Percentiles rank a stretch among this genome's conserved stretches.
Conservation (phyloP, 805 yeast genomes). For the Scheffersomyces spartinae region DNA sequence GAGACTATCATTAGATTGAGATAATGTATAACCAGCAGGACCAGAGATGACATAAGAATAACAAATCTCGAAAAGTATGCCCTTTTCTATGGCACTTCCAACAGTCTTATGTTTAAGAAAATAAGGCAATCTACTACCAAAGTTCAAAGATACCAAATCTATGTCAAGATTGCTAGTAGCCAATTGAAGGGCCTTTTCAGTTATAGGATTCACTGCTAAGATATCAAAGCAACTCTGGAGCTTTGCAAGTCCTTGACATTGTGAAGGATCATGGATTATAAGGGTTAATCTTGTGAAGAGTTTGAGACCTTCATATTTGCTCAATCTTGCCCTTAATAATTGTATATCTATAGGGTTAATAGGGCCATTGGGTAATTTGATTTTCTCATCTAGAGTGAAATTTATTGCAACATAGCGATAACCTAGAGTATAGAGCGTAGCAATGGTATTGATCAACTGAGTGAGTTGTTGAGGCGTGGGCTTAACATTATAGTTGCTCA, state of each 20-base stretch:
- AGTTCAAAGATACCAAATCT: slow-evolving; percentile 69
- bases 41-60: slow-evolving; percentile 46
- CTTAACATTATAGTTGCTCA: slow-evolving; percentile 29
- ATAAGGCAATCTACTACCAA: slow-evolving; percentile 54
- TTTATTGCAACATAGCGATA: slow-evolving; percentile 73
- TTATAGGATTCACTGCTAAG: slow-evolving; percentile 67
- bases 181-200: slow-evolving; percentile 68
- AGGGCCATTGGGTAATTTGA: slow-evolving; percentile 38
- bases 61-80: slow-evolving; percentile 70
- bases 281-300: slow-evolving; percentile 66
- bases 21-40: slow-evolving; percentile 14
- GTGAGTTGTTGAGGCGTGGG: slow-evolving; percentile 32
- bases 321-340: slow-evolving; percentile 10
- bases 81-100: slow-evolving; percentile 74
- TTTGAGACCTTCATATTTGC: slow-evolving; percentile 18
- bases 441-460: slow-evolving; percentile 36
- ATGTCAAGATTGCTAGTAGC: slow-evolving; percentile 69
- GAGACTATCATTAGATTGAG: slow-evolving; percentile 7
- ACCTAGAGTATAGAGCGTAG: slow-evolving; percentile 48
- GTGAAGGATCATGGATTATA: slow-evolving; percentile 64
- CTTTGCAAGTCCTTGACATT: slow-evolving; percentile 50
- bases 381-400: slow-evolving; percentile 39
- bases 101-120: slow-evolving; percentile 75
- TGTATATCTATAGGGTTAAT: slow-evolving; percentile 31
- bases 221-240: slow-evolving; percentile 52